Conservation (phyloP, 2,329 filamentous ascomycete genomes). For the Pseudogymnoascus sp. region DNA sequence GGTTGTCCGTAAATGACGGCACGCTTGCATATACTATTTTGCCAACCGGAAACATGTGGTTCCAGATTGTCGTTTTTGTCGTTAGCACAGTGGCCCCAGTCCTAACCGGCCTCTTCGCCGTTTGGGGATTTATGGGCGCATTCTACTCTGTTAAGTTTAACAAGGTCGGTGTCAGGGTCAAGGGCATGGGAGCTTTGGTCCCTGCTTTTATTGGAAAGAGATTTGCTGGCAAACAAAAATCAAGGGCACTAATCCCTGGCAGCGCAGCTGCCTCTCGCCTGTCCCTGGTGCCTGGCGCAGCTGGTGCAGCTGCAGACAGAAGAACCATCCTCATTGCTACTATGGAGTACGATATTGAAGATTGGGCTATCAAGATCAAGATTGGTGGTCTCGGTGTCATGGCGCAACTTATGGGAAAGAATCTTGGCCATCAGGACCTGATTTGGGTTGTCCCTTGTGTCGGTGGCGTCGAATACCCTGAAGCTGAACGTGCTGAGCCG, state of each 20-base stretch:
- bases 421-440: conserved; percentile 54
- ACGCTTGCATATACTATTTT: conserved; percentile 41
- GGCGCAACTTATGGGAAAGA: conserved; percentile 57
- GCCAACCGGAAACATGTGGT: conserved; percentile 42
- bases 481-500: conserved; percentile 48
- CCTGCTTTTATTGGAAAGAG: background rate
- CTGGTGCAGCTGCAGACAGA: conserved; percentile 16
- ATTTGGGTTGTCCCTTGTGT: conserved; percentile 58
- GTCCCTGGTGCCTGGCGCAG: background rate
- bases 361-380: conserved; percentile 63
- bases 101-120: conserved; percentile 37
- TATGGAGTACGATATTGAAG: conserved; percentile 64
- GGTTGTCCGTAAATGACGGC: conserved; percentile 45
- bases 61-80: conserved; percentile 44
- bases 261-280: conserved; percentile 2
- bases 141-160: conserved; percentile 49
- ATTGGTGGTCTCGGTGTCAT: conserved; percentile 63
- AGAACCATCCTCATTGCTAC: conserved; percentile 59
- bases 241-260: background rate
- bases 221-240: background rate
- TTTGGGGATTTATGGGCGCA: conserved; percentile 47
- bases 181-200: background rate
- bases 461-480: conserved; percentile 54
- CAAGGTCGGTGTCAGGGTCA: conserved; percentile 38
- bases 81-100: conserved; percentile 45